Conservation (phyloP, 805 yeast species). For the Candida quercuum region DNA sequence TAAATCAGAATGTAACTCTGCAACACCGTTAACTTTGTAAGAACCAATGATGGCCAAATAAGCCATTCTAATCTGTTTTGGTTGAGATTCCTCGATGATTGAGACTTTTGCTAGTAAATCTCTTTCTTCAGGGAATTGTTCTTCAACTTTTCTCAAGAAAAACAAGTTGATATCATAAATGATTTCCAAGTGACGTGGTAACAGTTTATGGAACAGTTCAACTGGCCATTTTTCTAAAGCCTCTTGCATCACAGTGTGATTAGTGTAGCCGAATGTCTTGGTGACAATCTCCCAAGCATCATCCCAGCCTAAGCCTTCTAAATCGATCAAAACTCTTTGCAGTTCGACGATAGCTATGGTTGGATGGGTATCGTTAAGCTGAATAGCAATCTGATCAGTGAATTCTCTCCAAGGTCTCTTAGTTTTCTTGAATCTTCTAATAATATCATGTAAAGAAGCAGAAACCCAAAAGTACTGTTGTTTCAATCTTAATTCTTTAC, state of each 20-base stretch:
- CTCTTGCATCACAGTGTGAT: conserved; percentile 92
- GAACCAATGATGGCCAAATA: conserved; percentile 86
- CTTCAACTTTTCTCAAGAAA: conserved; percentile 73
- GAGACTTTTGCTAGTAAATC: conserved; percentile 65
- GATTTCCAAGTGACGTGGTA: conserved; percentile 90
- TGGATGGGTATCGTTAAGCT: conserved; percentile 93
- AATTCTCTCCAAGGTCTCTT: conserved; percentile 75
- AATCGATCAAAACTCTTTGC: conserved; percentile 79
- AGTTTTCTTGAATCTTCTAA: conserved; percentile 81
- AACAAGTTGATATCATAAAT: conserved; percentile 78
- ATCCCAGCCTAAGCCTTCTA: conserved; percentile 77
- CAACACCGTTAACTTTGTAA: conserved; percentile 93
- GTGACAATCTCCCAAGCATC: conserved; percentile 83
- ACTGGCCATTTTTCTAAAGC: conserved; percentile 97
- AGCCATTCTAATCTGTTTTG: conserved; percentile 90
- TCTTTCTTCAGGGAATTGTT: conserved; percentile 69
- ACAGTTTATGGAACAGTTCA: conserved; percentile 65
- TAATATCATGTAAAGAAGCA: conserved; percentile 86
- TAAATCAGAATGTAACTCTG: conserved; percentile 89
- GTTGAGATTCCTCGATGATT: conserved; percentile 73
- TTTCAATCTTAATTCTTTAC: conserved; percentile 87
- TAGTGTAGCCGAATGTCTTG: conserved; percentile 82
- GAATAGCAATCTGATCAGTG: conserved; percentile 84
- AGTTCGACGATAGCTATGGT: conserved; percentile 87
- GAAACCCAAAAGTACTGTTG: conserved; percentile 98